Conservation (phyloP, 805 yeast species). For the Saturnispora zaruensis region DNA sequence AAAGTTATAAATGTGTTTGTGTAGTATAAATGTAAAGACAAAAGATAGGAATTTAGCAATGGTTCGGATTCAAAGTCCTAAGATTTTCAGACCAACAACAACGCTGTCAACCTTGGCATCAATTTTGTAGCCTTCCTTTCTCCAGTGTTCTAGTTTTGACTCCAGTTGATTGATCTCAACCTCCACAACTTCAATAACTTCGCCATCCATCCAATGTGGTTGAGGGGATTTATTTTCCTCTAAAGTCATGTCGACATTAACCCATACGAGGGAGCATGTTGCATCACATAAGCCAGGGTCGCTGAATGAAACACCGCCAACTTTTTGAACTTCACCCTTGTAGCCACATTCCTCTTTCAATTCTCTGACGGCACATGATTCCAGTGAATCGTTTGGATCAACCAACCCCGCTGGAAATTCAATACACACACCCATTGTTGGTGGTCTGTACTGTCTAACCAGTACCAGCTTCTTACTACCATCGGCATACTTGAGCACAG, state of each 20-base stretch:
- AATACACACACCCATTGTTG: constrained; percentile 77
- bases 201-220: constrained; percentile 79
- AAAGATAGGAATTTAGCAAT: not conserved
- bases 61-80: not conserved
- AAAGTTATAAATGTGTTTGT: not conserved
- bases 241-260: constrained; percentile 62
- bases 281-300: constrained; percentile 81
- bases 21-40: not conserved
- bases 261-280: constrained; percentile 69
- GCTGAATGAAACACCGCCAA: constrained; percentile 28
- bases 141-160: constrained; percentile 42
- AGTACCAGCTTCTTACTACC: constrained; percentile 44
- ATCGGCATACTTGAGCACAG: constrained; percentile 38
- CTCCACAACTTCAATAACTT: constrained; percentile 82
- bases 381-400: constrained; percentile 74
- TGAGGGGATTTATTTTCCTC: constrained; percentile 60
- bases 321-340: constrained; percentile 42
- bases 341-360: constrained; percentile 90
- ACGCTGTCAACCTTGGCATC: constrained; percentile 86
- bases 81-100: constrained; percentile 51
- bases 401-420: constrained; percentile 95
- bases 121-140: constrained; percentile 58
- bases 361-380: constrained; percentile 79
- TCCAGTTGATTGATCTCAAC: constrained; percentile 57
- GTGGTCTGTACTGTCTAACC: constrained; percentile 91